phyloP scores from a whole-genome alignment of 2,329 filamentous ascomycete genomes.

The Sporothrix globosa region DNA sequence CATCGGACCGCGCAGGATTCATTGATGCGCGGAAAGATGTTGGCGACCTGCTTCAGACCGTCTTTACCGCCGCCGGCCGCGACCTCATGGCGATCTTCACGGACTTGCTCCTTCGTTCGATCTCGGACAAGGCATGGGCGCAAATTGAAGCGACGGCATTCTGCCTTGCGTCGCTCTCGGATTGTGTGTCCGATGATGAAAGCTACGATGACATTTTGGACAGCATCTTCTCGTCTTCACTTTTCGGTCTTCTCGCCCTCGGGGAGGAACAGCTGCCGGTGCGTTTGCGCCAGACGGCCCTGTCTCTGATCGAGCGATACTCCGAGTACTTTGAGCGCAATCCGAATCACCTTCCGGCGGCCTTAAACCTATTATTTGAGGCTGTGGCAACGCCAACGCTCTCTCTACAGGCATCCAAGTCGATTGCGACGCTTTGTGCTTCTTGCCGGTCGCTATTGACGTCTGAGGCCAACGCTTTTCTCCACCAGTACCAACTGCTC shows the following conservation, averaged over 20 bases:
- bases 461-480: conserved; percentile 67
- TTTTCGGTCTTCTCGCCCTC: conserved; percentile 60
- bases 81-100: conserved; percentile 61
- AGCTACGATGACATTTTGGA: conserved; percentile 62
- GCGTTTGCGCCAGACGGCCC: conserved; percentile 67
- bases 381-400: conserved; percentile 61
- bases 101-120: conserved; percentile 56
- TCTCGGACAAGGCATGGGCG: conserved; percentile 56
- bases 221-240: conserved; percentile 62
- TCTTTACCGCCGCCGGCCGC: conserved; percentile 64
- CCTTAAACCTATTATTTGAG: conserved; percentile 73
- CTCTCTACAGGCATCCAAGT: conserved; percentile 66
- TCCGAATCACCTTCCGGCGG: conserved; percentile 66
- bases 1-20: conserved; percentile 68
- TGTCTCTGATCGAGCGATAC: conserved; percentile 72
- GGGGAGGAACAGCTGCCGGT: conserved; percentile 59
- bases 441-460: conserved; percentile 73
- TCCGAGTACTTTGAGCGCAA: conserved; percentile 76
- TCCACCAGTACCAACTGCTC: conserved; percentile 71
- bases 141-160: conserved; percentile 64
- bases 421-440: conserved; percentile 73
- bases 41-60: conserved; percentile 73
- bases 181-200: conserved; percentile 63
- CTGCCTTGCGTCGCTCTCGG: conserved; percentile 68
- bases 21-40: conserved; percentile 76